These are phyloP conservation scores for Xylaria sp. DNA, from an alignment of 2,329 filamentous ascomycete genomes.

Conservation along the genomic window DNA sequence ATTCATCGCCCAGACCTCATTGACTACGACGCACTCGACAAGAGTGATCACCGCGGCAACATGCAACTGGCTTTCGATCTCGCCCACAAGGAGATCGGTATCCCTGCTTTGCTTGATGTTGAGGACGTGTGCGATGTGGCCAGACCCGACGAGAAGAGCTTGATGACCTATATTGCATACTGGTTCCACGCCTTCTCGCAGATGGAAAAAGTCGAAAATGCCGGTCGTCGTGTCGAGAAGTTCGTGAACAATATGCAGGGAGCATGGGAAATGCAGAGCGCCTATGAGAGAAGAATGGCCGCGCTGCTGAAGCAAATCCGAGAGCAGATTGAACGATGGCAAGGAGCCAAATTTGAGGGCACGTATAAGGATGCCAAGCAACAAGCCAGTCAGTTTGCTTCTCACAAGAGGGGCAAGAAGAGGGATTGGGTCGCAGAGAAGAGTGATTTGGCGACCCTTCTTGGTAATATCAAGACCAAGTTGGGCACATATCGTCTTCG, in stretches of 20 bases:
- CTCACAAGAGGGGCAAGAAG: conserved; percentile 89
- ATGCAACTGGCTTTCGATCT: conserved; percentile 99
- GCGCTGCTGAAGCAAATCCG: conserved; percentile 71
- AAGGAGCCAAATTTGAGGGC: conserved; percentile 75
- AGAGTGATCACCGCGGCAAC: conserved; percentile 88
- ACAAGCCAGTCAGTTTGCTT: conserved; percentile 73
- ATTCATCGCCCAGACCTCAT: conserved; percentile 97
- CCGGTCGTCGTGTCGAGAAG: conserved; percentile 91
- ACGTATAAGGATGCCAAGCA: conserved; percentile 89
- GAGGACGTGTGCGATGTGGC: conserved; percentile 97
- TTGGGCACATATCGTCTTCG: conserved; percentile 88
- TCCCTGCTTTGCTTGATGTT: conserved; percentile 90
- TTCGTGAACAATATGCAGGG: conserved; percentile 99
- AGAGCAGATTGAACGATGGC: conserved; percentile 70
- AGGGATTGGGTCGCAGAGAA: conserved; percentile 96
- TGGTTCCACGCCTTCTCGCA: conserved; percentile 99
- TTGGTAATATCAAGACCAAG: conserved; percentile 99
- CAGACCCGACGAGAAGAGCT: conserved; percentile 88
- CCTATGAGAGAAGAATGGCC: conserved; percentile 86
- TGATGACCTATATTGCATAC: conserved; percentile 99
- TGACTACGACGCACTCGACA: conserved; percentile 92
- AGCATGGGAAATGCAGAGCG: conserved; percentile 98
- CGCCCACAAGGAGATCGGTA: conserved; percentile 91
- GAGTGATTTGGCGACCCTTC: conserved; percentile 83
- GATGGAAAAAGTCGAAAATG: conserved; percentile 98